Percentiles rank a stretch among this genome's conserved stretches.
Evolutionary conservation across 2,329 filamentous ascomycete species (phyloP).

Genomic region (Diaporthe humulicola): DNA sequence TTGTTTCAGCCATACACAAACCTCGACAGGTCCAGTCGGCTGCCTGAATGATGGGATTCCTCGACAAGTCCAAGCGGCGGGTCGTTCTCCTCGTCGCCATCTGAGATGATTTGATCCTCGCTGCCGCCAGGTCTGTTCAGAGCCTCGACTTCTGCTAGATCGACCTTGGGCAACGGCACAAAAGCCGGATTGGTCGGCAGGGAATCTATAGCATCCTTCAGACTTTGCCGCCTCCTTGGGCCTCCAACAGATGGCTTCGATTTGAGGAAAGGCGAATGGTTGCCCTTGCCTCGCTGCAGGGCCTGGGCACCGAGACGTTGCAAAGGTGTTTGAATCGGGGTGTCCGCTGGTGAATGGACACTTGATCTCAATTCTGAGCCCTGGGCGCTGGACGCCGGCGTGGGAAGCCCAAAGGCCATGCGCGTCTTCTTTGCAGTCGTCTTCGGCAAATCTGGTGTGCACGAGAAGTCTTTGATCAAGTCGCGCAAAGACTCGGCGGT

Average conservation of each 20-base stretch:
- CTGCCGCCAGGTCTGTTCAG: constrained; percentile 64
- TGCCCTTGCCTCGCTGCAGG: constrained; percentile 48
- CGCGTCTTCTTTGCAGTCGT: constrained; percentile 46
- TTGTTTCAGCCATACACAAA: constrained; percentile 57
- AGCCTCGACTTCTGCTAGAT: constrained; percentile 65
- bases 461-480: constrained; percentile 46
- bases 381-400: constrained; percentile 50
- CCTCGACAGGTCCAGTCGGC: constrained; percentile 61
- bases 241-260: constrained; percentile 43
- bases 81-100: constrained; percentile 64
- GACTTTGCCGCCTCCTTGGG: constrained; percentile 42
- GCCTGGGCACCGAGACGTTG: constrained; percentile 66
- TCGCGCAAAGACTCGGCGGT: constrained; percentile 44
- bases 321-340: constrained; percentile 59
- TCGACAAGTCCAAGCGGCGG: constrained; percentile 20
- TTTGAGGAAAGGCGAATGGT: constrained; percentile 44
- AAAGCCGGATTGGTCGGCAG: constrained; percentile 66
- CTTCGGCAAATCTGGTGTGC: constrained; percentile 40
- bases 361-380: constrained; percentile 36
- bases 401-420: constrained; percentile 57
- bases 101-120: constrained; percentile 69
- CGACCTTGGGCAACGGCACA: constrained; percentile 67
- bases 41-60: not conserved
- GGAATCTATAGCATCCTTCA: constrained; percentile 48
- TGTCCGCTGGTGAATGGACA: constrained; percentile 30